These are phyloP conservation scores for Salix caprea DNA, from an alignment of 345 rosid genomes.

Conservation along the genomic window DNA sequence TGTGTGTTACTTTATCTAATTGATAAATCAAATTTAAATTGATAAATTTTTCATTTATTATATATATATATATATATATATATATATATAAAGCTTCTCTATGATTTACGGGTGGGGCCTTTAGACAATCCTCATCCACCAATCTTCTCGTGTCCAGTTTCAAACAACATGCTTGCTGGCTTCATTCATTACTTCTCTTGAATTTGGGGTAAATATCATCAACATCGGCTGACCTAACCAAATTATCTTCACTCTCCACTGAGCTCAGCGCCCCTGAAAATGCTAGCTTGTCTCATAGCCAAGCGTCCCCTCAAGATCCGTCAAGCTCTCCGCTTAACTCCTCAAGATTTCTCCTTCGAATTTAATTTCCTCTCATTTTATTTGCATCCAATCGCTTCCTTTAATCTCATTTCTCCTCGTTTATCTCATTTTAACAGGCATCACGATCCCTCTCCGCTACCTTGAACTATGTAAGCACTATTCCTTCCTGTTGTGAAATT, in stretches of 20 bases:
- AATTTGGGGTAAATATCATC: background rate
- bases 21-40: no score
- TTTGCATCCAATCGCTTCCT: background rate
- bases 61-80: no score
- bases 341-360: constrained; percentile 40
- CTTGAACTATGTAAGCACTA: constrained; percentile 69
- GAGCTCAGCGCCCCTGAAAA: constrained; percentile 32
- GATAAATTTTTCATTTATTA: no score
- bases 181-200: background rate
- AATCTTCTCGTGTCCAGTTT: background rate
- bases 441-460: constrained; percentile 79
- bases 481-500: background rate
- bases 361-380: constrained; percentile 10
- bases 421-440: constrained; percentile 27
- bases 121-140: background rate
- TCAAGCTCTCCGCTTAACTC: constrained; percentile 53
- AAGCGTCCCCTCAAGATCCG: constrained; percentile 77
- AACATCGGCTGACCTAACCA: background rate
- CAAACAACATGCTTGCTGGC: background rate
- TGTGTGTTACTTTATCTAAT: no score
- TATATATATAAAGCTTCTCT: no score
- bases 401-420: constrained; percentile 15
- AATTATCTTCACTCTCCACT: background rate
- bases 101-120: background rate
- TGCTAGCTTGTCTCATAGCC: constrained; percentile 75